phyloP scores from a whole-genome alignment of 139 green algal species.

The Auxenochlorella pyrenoidosa region DNA sequence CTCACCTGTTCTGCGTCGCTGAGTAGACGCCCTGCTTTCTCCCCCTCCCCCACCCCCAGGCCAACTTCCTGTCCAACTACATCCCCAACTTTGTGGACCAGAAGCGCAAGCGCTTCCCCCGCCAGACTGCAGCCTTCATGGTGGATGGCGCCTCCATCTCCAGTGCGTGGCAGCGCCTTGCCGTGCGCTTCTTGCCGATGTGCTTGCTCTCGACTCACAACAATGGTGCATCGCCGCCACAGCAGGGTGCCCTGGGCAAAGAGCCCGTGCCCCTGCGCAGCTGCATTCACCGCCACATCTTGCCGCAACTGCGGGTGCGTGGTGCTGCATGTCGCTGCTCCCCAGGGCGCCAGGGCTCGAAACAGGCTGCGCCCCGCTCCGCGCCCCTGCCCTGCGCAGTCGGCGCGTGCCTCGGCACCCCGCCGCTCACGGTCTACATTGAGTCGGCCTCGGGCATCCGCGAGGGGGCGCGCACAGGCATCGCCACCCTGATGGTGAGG shows the following conservation, averaged over 20 bases:
- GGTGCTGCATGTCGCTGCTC: no score
- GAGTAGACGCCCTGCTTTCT: no score
- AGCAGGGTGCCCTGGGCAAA: no score
- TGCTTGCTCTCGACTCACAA: no score
- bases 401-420: slow-evolving; percentile 72
- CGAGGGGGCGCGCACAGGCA: slow-evolving; percentile 76
- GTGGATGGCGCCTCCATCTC: slow-evolving; percentile 72
- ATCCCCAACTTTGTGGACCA: slow-evolving; percentile 73
- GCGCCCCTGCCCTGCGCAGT: slow-evolving; percentile 25
- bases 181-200: no score
- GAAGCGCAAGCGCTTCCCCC: slow-evolving; percentile 59
- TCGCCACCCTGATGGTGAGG: slow-evolving; percentile 54
- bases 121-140: slow-evolving; percentile 64
- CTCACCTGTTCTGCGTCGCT: no score
- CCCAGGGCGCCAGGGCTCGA: no score
- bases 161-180: not conserved
- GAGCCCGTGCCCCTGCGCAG: no score
- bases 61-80: slow-evolving; percentile 70
- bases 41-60: slow-evolving; percentile 2
- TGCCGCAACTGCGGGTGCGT: no score
- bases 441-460: slow-evolving; percentile 37
- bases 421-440: slow-evolving; percentile 74
- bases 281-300: no score
- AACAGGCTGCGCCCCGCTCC: not conserved
- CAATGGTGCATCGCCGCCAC: no score